Conservation (phyloP, 2,329 filamentous ascomycete species). For the Tolypocladium pustulatum region DNA sequence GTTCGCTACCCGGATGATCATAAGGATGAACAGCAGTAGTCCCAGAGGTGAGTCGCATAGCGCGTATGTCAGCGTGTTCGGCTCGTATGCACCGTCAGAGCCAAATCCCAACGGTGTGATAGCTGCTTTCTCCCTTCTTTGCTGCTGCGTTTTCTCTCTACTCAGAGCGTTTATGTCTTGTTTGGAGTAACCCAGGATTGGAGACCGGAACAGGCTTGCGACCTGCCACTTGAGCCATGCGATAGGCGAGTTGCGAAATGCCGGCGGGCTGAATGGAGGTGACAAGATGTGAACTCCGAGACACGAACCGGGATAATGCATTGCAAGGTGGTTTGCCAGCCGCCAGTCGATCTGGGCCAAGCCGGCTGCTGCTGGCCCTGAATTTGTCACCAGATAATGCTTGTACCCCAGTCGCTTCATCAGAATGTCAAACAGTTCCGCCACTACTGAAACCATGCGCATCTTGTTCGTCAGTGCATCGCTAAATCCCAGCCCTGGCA, state of each 20-base stretch:
- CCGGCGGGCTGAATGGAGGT: slow-evolving; percentile 42
- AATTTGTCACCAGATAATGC: slow-evolving; percentile 46
- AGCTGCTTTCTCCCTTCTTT: slow-evolving; percentile 5
- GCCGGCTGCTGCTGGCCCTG: slow-evolving; percentile 34
- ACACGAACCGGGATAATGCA: slow-evolving; percentile 37
- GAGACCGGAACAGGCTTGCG: slow-evolving; percentile 35
- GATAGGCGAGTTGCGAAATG: slow-evolving; percentile 26
- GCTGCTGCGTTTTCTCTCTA: slow-evolving; percentile 7
- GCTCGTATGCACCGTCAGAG: slow-evolving; percentile 25
- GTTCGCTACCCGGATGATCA: slow-evolving; percentile 30
- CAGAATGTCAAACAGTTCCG: slow-evolving; percentile 43
- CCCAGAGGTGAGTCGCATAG: slow-evolving; percentile 52
- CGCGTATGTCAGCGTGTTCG: slow-evolving; percentile 47
- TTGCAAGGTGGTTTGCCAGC: slow-evolving; percentile 36
- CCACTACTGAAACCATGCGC: slow-evolving; percentile 40
- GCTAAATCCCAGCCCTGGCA: slow-evolving; percentile 59
- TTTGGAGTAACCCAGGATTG: slow-evolving; percentile 45
- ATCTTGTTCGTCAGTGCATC: slow-evolving; percentile 43
- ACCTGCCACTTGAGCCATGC: slow-evolving; percentile 46
- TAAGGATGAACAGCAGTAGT: slow-evolving; percentile 43
- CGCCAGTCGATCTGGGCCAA: slow-evolving; percentile 42
- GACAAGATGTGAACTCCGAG: slow-evolving; percentile 51
- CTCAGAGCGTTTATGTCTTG: slow-evolving; percentile 38
- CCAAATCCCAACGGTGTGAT: slow-evolving; percentile 17
- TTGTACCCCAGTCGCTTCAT: slow-evolving; percentile 52